Percentiles rank a stretch among this genome's conserved stretches.
phyloP scores from a whole-genome alignment of 1,284 basidiomycete species.

The Cryptococcus sp. region DNA sequence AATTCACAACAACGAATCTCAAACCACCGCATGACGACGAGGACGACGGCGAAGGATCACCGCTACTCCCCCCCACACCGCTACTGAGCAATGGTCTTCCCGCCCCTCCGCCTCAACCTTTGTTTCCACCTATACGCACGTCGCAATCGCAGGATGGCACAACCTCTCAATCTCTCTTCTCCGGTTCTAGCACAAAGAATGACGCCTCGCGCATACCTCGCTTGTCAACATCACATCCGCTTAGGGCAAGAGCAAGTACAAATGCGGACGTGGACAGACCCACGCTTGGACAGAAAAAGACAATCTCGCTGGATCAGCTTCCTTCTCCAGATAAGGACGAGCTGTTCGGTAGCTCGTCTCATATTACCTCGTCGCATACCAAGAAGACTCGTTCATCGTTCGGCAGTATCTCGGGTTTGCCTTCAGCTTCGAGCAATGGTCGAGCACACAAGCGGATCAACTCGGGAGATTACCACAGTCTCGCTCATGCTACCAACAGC shows the following conservation, averaged over 20 bases:
- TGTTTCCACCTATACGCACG: slow-evolving; percentile 39
- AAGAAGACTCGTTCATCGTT: slow-evolving; percentile 26
- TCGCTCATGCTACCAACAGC: slow-evolving; percentile 9
- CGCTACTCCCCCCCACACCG: slow-evolving; percentile 25
- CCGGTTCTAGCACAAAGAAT: not conserved
- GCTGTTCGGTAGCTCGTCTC: slow-evolving; percentile 38
- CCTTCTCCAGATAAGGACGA: slow-evolving; percentile 36
- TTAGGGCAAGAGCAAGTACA: slow-evolving; percentile 31
- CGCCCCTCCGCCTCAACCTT: slow-evolving; percentile 36
- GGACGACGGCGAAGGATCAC: slow-evolving; percentile 24
- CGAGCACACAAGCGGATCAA: slow-evolving; percentile 36
- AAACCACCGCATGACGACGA: slow-evolving; percentile 16
- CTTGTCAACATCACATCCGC: slow-evolving; percentile 33
- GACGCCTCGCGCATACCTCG: slow-evolving; percentile 31
- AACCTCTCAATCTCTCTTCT: slow-evolving; percentile 9
- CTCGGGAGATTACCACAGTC: slow-evolving; percentile 26
- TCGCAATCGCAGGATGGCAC: slow-evolving; percentile 40
- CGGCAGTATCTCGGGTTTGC: slow-evolving; percentile 7
- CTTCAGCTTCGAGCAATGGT: slow-evolving; percentile 9
- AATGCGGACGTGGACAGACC: slow-evolving; percentile 23
- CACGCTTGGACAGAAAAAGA: slow-evolving; percentile 41
- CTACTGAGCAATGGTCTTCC: slow-evolving; percentile 18
- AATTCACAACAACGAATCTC: slow-evolving; percentile 23
- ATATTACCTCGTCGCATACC: slow-evolving; percentile 18
- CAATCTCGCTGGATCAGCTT: slow-evolving; percentile 45